Percentiles rank a stretch among this genome's conserved stretches.
phyloP scores from a whole-genome alignment of 306 rosid genomes.

The Citrullus colocynthis region DNA sequence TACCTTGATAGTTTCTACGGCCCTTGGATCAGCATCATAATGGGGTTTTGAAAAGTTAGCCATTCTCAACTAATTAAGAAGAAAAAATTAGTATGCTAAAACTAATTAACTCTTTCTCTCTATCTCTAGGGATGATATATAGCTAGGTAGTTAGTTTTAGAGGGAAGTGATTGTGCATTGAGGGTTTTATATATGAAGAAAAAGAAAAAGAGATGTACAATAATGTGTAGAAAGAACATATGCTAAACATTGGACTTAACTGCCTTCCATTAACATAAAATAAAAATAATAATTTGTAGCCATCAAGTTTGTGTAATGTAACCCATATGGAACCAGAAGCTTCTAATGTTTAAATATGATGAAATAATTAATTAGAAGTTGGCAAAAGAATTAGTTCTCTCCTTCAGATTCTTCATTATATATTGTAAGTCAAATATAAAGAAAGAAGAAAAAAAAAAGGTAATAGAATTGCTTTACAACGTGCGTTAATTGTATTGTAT shows the following conservation, averaged over 20 bases:
- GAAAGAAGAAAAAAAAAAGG: too few species aligned
- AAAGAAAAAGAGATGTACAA: neutral
- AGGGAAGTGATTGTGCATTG: neutral
- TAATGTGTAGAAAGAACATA: neutral
- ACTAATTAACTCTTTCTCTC: neutral
- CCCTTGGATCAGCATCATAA: neutral
- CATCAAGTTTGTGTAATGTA: neutral
- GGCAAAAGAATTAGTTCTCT: neutral
- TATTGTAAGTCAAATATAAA: too few species aligned
- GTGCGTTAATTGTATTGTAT: too few species aligned
- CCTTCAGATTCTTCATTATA: neutral
- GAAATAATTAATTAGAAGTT: neutral
- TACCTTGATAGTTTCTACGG: neutral
- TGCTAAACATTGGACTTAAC: neutral
- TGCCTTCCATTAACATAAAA: neutral
- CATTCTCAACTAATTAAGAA: neutral
- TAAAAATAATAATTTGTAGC: neutral
- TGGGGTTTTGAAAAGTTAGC: neutral
- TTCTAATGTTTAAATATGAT: neutral
- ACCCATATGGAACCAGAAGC: neutral
- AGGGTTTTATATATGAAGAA: neutral
- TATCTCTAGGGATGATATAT: neutral
- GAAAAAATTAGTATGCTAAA: neutral
- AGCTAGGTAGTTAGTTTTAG: neutral
- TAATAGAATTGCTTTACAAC: too few species aligned